phyloP scores from a whole-genome alignment of 164 flowering plant species.

The Macadamia tetraphylla region DNA sequence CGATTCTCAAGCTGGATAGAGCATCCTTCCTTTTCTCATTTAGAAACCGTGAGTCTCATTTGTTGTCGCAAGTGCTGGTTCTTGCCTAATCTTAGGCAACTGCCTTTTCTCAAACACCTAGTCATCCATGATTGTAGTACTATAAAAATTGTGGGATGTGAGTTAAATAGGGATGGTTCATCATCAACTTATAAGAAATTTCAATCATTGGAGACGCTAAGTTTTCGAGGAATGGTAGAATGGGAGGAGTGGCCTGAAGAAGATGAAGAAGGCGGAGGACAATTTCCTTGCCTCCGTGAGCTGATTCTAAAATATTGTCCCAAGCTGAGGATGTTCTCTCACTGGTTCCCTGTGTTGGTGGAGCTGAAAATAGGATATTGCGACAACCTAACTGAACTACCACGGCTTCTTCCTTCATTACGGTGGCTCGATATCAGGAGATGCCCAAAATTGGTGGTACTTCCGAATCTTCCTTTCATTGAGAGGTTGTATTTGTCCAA shows the following conservation, averaged over 20 bases:
- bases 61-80: constrained; percentile 10
- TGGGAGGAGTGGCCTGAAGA: constrained; percentile 4
- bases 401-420: no score
- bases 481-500: no score
- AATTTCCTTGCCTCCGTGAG: no score
- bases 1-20: constrained; percentile 30
- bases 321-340: no score
- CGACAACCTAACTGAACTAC: no score
- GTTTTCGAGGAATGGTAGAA: constrained; percentile 12
- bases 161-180: constrained; percentile 14
- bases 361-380: no score
- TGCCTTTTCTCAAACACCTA: constrained; percentile 19
- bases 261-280: no score
- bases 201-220: not conserved
- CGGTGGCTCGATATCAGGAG: no score
- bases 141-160: constrained; percentile 11
- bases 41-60: constrained; percentile 1
- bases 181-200: not conserved
- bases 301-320: no score
- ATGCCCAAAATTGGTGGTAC: no score
- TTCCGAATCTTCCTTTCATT: no score
- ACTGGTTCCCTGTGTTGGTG: no score
- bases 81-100: constrained; percentile 28
- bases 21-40: constrained; percentile 7
- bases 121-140: constrained; percentile 11